A percentile compares a stretch with the other conserved stretches of the same genome.
Conservation (phyloP, 2,329 filamentous ascomycete genomes). For the Cladosporium sp. region DNA sequence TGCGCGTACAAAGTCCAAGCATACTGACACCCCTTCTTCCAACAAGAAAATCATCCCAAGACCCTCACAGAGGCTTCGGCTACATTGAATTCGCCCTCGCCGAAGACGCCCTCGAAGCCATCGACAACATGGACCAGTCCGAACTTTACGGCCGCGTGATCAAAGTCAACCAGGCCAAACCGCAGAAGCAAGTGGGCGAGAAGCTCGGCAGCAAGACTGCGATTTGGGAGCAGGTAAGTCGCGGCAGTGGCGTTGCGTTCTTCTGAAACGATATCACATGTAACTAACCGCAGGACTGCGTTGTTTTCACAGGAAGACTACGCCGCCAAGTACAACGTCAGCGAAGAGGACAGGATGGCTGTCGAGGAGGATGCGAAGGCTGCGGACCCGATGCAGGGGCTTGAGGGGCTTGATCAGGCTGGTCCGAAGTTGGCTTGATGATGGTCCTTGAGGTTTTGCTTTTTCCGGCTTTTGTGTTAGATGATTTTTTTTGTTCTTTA, state of each 20-base stretch:
- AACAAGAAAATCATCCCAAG: slow-evolving; percentile 61
- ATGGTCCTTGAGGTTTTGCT: neutral
- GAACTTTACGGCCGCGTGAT: slow-evolving; percentile 91
- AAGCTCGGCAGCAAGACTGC: slow-evolving; percentile 91
- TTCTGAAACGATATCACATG: neutral
- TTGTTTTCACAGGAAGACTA: slow-evolving; percentile 76
- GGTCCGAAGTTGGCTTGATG: slow-evolving; percentile 76
- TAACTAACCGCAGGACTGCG: neutral
- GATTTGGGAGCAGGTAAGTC: slow-evolving; percentile 89
- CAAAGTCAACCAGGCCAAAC: slow-evolving; percentile 88
- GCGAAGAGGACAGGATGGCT: slow-evolving; percentile 71
- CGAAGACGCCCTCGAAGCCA: slow-evolving; percentile 86
- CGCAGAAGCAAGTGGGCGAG: slow-evolving; percentile 83
- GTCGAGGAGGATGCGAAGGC: slow-evolving; percentile 55
- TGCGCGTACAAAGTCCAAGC: too few species aligned
- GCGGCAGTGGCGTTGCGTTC: neutral
- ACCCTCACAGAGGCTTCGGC: slow-evolving; percentile 86
- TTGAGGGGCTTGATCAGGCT: slow-evolving; percentile 90
- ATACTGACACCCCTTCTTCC: neutral
- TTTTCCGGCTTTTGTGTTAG: neutral
- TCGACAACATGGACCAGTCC: slow-evolving; percentile 98
- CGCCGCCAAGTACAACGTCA: slow-evolving; percentile 82
- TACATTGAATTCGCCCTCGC: slow-evolving; percentile 92
- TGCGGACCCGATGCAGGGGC: slow-evolving; percentile 90
- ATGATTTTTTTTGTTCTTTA: neutral